Percentiles rank a stretch among this genome's conserved stretches.
phyloP scores from a whole-genome alignment of 352 stramenopile species.

The Thraustochytrium striatum region DNA sequence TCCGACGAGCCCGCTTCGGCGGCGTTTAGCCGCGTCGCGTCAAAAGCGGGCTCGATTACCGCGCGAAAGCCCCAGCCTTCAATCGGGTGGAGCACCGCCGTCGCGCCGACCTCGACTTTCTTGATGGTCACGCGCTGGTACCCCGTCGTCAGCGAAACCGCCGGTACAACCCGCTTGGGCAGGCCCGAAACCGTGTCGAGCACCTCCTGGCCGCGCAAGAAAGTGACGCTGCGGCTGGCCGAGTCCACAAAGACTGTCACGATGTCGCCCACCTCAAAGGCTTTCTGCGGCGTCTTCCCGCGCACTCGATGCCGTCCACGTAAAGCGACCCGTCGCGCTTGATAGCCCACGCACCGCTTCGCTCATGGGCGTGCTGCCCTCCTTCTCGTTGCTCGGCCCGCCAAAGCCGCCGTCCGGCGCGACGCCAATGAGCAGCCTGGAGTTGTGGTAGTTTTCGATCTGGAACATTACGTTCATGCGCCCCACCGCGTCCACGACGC shows the following conservation, averaged over 20 bases:
- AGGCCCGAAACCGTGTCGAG: slow-evolving; percentile 11
- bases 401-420: background rate
- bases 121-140: slow-evolving; percentile 20
- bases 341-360: slow-evolving; percentile 14
- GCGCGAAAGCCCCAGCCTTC: slow-evolving; percentile 13
- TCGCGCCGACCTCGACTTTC: slow-evolving; percentile 6
- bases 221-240: slow-evolving; percentile 7
- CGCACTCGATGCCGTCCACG: slow-evolving; percentile 6
- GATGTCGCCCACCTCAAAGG: background rate
- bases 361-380: background rate
- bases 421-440: slow-evolving; percentile 24
- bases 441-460: background rate
- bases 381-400: slow-evolving; percentile 3
- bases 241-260: background rate
- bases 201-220: slow-evolving; percentile 19
- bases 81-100: background rate
- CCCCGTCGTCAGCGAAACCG: slow-evolving; percentile 1
- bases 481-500: background rate
- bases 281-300: background rate
- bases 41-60: slow-evolving; percentile 2
- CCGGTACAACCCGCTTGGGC: background rate
- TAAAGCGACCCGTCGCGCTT: background rate
- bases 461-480: slow-evolving; percentile 30
- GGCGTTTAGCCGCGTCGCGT: background rate
- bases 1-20: background rate